Conservation (phyloP, 345 rosid species). For the Triadica sebifera region DNA sequence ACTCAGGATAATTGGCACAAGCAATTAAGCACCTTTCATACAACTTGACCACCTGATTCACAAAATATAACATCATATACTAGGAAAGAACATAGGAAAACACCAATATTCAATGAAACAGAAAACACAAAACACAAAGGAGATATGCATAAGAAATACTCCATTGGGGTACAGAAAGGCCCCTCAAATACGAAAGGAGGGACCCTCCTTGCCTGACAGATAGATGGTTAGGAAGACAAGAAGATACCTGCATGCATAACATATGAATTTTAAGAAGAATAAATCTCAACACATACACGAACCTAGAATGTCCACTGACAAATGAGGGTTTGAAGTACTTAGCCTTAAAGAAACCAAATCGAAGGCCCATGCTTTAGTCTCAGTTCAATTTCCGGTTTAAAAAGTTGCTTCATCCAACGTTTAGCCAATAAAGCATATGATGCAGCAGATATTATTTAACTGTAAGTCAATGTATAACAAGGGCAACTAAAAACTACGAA, state of each 20-base stretch:
- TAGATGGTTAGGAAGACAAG: constrained; percentile 86
- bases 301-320: constrained; percentile 72
- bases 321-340: constrained; percentile 90
- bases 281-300: constrained; percentile 49
- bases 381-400: constrained; percentile 91
- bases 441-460: constrained; percentile 92
- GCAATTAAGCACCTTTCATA: constrained; percentile 96
- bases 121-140: constrained; percentile 53
- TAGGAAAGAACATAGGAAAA: constrained; percentile 14
- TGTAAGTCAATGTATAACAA: constrained; percentile 71
- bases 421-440: constrained; percentile 94
- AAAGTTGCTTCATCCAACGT: constrained; percentile 97
- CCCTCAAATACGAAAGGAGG: constrained; percentile 85
- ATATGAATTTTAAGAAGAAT: constrained; percentile 70
- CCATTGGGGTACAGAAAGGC: constrained; percentile 76
- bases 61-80: constrained; percentile 17
- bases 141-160: constrained; percentile 86
- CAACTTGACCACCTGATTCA: constrained; percentile 72
- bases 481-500: constrained; percentile 61
- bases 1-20: constrained; percentile 91
- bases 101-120: constrained; percentile 17
- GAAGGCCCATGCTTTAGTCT: constrained; percentile 90
- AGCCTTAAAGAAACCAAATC: constrained; percentile 91
- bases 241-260: constrained; percentile 97
- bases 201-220: constrained; percentile 94